Conservation (phyloP, 106 monocot genomes). For the Chionographis japonica region DNA sequence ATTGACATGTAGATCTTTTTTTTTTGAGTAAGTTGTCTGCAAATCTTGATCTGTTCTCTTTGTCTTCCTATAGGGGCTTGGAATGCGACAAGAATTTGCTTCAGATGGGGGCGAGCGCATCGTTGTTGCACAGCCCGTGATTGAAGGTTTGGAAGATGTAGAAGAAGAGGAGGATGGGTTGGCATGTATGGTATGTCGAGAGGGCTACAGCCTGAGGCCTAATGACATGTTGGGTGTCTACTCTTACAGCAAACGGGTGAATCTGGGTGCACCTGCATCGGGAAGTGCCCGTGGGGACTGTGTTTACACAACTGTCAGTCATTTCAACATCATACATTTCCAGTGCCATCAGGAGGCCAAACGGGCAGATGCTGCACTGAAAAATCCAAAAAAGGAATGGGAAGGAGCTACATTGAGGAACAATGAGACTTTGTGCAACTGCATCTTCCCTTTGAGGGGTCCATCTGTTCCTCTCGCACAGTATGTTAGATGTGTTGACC, state of each 20-base stretch:
- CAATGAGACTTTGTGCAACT: slow-evolving; percentile 92
- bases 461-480: slow-evolving; percentile 76
- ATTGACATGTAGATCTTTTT: neutral
- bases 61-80: slow-evolving; percentile 50
- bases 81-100: slow-evolving; percentile 86
- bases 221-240: slow-evolving; percentile 93
- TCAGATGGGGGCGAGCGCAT: slow-evolving; percentile 90
- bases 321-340: slow-evolving; percentile 97
- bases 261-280: slow-evolving; percentile 54
- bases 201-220: slow-evolving; percentile 85
- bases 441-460: slow-evolving; percentile 83
- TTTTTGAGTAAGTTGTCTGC: neutral
- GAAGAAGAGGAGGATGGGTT: slow-evolving; percentile 90
- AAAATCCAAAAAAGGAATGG: slow-evolving; percentile 98
- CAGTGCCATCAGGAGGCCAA: slow-evolving; percentile 99
- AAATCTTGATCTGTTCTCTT: neutral
- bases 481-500: slow-evolving; percentile 80
- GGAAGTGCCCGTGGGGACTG: slow-evolving; percentile 62
- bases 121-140: slow-evolving; percentile 63
- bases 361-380: slow-evolving; percentile 82
- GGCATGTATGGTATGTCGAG: slow-evolving; percentile 98
- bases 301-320: slow-evolving; percentile 95
- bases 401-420: slow-evolving; percentile 95
- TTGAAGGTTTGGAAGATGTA: slow-evolving; percentile 95
- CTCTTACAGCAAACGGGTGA: slow-evolving; percentile 86